phyloP scores from a whole-genome alignment of 2,329 filamentous ascomycete species.

The Zasmidium cellare region DNA sequence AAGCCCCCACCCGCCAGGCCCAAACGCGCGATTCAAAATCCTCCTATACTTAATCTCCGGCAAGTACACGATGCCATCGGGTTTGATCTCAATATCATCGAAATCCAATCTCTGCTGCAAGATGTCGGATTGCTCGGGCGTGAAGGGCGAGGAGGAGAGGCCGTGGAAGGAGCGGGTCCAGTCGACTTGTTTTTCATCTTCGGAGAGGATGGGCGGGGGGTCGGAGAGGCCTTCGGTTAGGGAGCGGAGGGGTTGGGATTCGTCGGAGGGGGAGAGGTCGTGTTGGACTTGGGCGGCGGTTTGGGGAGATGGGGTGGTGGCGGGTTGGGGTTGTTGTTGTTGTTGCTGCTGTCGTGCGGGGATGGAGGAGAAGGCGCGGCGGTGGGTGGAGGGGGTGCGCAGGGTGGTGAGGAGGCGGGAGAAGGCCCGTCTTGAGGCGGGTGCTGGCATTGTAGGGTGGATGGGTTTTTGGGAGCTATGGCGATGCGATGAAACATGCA shows the following conservation, averaged over 20 bases:
- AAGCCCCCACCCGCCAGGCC: constrained; percentile 92
- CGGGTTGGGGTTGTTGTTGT: too few relatives aligned
- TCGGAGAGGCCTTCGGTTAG: constrained; percentile 55
- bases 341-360: constrained; percentile 22
- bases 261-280: constrained; percentile 24
- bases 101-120: constrained; percentile 67
- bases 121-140: constrained; percentile 65
- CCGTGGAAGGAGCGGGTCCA: constrained; percentile 86
- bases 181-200: constrained; percentile 61
- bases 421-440: constrained; percentile 21
- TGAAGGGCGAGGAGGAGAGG: constrained; percentile 69
- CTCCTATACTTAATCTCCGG: constrained; percentile 97
- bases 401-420: constrained; percentile 23
- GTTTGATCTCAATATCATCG: constrained; percentile 92
- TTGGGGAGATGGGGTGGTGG: constrained; percentile 2
- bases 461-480: constrained; percentile 3
- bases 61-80: constrained; percentile 92
- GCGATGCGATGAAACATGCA: not conserved
- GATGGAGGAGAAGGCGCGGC: constrained; percentile 25
- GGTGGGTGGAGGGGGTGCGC: constrained; percentile 12
- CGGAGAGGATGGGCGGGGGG: constrained; percentile 49
- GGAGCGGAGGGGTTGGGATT: constrained; percentile 34
- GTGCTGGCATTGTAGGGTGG: constrained; percentile 19
- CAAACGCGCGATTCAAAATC: constrained; percentile 87
- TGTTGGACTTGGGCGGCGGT: constrained; percentile 15